phyloP scores from a whole-genome alignment of 164 flowering plant species.

The Nymphaea thermarum region DNA sequence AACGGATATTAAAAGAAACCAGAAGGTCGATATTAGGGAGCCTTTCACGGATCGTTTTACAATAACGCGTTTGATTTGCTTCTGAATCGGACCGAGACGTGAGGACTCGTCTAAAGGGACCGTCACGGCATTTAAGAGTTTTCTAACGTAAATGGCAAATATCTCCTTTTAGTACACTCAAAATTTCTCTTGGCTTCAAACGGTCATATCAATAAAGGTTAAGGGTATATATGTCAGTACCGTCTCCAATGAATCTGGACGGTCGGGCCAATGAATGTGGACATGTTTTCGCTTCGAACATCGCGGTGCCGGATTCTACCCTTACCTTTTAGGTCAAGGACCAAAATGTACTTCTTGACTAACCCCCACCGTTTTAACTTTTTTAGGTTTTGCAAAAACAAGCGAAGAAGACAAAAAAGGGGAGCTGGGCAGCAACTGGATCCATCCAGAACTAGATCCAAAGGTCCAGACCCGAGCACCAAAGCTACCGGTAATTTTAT shows the following conservation, averaged over 20 bases:
- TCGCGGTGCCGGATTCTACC: background rate
- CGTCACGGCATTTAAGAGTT: too few relatives aligned
- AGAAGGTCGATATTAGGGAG: background rate
- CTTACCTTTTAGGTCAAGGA: background rate
- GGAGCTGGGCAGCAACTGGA: background rate
- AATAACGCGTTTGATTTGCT: background rate
- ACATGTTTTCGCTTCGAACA: background rate
- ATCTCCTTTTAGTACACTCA: background rate
- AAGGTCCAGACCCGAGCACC: too few relatives aligned
- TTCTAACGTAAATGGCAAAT: background rate
- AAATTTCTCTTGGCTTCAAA: too few relatives aligned
- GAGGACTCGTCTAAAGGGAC: background rate
- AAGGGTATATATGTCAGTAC: background rate
- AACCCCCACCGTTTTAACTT: too few relatives aligned
- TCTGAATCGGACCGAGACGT: background rate
- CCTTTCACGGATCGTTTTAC: background rate
- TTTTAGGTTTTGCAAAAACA: too few relatives aligned
- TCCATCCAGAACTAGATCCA: background rate
- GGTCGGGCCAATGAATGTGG: constrained; percentile 6
- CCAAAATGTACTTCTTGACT: background rate
- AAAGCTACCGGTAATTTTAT: too few relatives aligned
- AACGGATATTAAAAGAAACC: too few relatives aligned
- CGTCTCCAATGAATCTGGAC: background rate
- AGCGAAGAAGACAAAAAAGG: too few relatives aligned
- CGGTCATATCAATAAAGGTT: background rate